Evolutionary conservation across 2,329 filamentous ascomycete genomes (phyloP), one percentile per base, ranked within the genome.

Genomic region (Cladosporium sp.): DNA sequence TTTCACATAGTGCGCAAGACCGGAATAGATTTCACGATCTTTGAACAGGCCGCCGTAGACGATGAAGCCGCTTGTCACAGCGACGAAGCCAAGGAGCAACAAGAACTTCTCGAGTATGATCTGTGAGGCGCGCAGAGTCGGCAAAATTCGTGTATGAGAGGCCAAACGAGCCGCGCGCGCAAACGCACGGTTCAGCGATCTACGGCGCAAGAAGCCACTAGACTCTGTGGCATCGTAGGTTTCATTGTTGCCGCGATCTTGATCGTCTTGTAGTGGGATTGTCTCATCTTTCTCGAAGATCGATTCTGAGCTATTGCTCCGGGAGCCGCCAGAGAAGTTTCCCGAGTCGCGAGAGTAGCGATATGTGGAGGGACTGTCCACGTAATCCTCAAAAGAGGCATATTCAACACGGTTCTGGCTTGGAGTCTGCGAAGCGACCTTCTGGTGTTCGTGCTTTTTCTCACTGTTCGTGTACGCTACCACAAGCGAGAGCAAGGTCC

Each of bases 1-100:
- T 77, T 98, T 98, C 77, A 97, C 88, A 81, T 92, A 97, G 76
- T 98, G 94, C 8, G 94, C 94, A 51, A 97, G 83, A 1, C 94
- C 92, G 71, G 89, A 93, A 82, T 94, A 96, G 66, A 97, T 82
- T 2, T 83, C 67, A 2, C 69, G 66, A n/a, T 69, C 58, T 28
- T 71, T 69, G 77, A 95, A 95, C 70, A 97, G 90, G 32, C 93
- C 91, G 30, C 88, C 91, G 74, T 91, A 93, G 0, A 92, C 88
- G 34, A 92, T 85, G 41, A 90, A 85, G 5, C 94, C 94, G 4
- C 88, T 90, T 24, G 86, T 81, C 18, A 97, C 78, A 0, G 88
- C 85, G 52, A 91, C 80, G 72, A 93, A 96, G 1, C 92, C 92
- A 47, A 96, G 84, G 0, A 92, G 84, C 38, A 97, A 80, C 67